phyloP scores from a whole-genome alignment of 2,329 filamentous ascomycete species.

The Sporothrix schenckii region DNA sequence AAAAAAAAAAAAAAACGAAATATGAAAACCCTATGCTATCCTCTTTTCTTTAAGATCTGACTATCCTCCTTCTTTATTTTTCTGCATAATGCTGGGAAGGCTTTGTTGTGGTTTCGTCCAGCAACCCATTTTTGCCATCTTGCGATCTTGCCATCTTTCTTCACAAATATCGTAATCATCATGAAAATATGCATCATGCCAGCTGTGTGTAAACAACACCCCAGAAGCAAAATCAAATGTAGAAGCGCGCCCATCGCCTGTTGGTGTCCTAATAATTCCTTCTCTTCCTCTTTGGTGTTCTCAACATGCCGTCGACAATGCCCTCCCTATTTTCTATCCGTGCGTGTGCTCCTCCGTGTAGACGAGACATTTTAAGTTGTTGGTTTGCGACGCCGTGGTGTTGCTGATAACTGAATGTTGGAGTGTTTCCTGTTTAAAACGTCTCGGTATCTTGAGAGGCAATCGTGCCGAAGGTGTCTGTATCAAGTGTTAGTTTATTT shows the following conservation, averaged over 20 bases:
- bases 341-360: slow-evolving; percentile 18
- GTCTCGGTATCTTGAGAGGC: slow-evolving; percentile 58
- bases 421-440: slow-evolving; percentile 44
- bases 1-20: not conserved
- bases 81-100: not conserved
- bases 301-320: not conserved
- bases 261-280: not conserved
- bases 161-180: slow-evolving; percentile 24
- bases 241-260: slow-evolving; percentile 2
- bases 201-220: not conserved
- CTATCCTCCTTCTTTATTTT: not conserved
- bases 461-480: slow-evolving; percentile 59
- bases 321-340: not conserved
- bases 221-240: not conserved
- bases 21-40: slow-evolving; percentile 12
- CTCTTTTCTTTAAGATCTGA: not conserved
- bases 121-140: not conserved
- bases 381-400: not conserved
- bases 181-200: slow-evolving; percentile 10
- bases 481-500: slow-evolving; percentile 33
- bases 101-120: not conserved
- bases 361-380: not conserved
- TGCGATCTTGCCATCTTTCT: not conserved
- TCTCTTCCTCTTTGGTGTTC: not conserved
- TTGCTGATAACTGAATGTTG: not conserved